These are phyloP conservation scores for Penicillium cinerascens DNA, from an alignment of 495 filamentous ascomycete species.

Conservation along the genomic window DNA sequence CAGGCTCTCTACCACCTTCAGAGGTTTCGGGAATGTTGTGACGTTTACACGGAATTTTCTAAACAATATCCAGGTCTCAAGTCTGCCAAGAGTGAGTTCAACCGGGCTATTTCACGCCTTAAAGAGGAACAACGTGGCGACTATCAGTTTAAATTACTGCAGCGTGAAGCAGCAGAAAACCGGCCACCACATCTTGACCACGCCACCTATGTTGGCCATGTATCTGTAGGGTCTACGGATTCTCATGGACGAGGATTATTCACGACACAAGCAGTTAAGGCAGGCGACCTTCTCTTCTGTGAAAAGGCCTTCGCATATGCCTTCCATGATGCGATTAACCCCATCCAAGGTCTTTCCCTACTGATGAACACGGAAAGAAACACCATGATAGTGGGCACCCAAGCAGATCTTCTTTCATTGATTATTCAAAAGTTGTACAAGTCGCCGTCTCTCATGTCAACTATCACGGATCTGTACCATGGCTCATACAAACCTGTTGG, in stretches of 20 bases:
- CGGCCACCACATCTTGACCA: slow-evolving; percentile 41
- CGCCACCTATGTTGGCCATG: slow-evolving; percentile 40
- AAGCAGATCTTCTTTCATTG: slow-evolving; percentile 35
- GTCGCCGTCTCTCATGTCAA: slow-evolving; percentile 43
- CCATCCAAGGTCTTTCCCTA: slow-evolving; percentile 13
- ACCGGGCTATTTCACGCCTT: slow-evolving; percentile 17
- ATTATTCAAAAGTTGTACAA: slow-evolving; percentile 45
- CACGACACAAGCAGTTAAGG: slow-evolving; percentile 43
- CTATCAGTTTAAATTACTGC: slow-evolving; percentile 44
- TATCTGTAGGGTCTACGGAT: slow-evolving; percentile 18
- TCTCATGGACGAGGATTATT: slow-evolving; percentile 46
- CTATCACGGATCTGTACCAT: slow-evolving; percentile 41
- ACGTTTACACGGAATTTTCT: slow-evolving; percentile 17
- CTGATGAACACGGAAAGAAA: slow-evolving; percentile 33
- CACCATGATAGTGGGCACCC: slow-evolving; percentile 23
- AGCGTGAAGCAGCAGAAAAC: slow-evolving; percentile 29
- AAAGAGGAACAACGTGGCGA: slow-evolving; percentile 24
- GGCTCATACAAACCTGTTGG: slow-evolving; percentile 34
- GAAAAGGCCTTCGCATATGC: slow-evolving; percentile 53
- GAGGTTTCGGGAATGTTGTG: slow-evolving; percentile 37
- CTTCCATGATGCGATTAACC: slow-evolving; percentile 11
- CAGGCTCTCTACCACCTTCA: slow-evolving; percentile 44
- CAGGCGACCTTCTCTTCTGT: slow-evolving; percentile 52
- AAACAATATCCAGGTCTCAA: slow-evolving; percentile 23
- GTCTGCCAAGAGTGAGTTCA: slow-evolving; percentile 14